These are phyloP conservation scores for Lentinula raphanica DNA, from an alignment of 768 basidiomycete genomes.

Conservation along the genomic window DNA sequence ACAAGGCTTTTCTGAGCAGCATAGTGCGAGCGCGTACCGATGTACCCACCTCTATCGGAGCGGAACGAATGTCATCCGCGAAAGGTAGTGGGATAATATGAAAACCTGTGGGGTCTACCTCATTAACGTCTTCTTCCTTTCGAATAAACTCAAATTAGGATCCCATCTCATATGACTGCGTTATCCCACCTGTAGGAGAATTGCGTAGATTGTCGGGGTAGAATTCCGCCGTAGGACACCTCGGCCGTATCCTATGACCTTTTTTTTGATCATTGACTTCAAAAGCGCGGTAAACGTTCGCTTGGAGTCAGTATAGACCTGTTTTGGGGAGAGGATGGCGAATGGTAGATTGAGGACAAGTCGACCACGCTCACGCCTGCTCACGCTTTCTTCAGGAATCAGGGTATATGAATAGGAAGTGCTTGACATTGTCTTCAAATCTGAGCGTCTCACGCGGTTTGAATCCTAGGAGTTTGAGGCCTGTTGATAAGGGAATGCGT, in stretches of 20 bases:
- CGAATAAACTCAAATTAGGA: neutral
- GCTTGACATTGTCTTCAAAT: conserved; percentile 67
- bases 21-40: conserved; percentile 38
- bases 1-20: neutral
- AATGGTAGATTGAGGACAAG: neutral
- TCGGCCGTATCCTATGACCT: conserved; percentile 77
- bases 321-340: neutral
- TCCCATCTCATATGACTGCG: neutral
- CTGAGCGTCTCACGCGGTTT: conserved; percentile 62
- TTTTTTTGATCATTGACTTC: conserved; percentile 73
- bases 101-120: conserved; percentile 81
- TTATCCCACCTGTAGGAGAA: conserved; percentile 73
- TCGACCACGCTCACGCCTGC: conserved; percentile 20
- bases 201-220: conserved; percentile 73
- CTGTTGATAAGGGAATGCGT: conserved; percentile 28
- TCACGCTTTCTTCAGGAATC: conserved; percentile 88
- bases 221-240: conserved; percentile 65
- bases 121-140: conserved; percentile 66
- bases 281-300: conserved; percentile 87
- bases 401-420: conserved; percentile 57
- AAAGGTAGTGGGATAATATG: conserved; percentile 90
- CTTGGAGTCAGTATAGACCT: conserved; percentile 86
- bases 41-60: conserved; percentile 62
- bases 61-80: conserved; percentile 86
- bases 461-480: conserved; percentile 90